Evolutionary conservation across 495 filamentous ascomycete species (phyloP).

Genomic region (Penicilliopsis zonata): DNA sequence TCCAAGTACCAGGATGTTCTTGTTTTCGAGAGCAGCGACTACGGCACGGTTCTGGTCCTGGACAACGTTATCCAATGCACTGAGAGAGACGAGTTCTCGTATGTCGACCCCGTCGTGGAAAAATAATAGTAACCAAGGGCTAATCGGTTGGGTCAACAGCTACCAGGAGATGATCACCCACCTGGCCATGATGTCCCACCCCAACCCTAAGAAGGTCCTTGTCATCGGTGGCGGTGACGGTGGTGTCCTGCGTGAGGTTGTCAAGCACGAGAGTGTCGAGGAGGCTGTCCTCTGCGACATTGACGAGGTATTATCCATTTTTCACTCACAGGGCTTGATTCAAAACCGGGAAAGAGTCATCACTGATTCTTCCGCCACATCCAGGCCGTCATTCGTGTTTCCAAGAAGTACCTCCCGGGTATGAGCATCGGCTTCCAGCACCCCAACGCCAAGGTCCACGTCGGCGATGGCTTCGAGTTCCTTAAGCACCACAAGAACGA

Average conservation of each 20-base stretch:
- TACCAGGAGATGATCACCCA: conserved; percentile 99
- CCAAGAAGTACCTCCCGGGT: conserved; percentile 92
- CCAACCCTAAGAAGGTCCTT: conserved; percentile 92
- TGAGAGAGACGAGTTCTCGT: conserved; percentile 95
- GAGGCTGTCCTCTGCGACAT: conserved; percentile 96
- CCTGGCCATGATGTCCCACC: conserved; percentile 96
- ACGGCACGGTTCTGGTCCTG: conserved; percentile 92
- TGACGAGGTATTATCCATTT: conserved; percentile 60
- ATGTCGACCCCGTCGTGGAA: conserved; percentile 11
- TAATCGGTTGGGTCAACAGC: conserved; percentile 16
- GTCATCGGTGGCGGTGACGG: conserved; percentile 97
- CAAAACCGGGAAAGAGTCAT: no score
- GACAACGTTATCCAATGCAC: conserved; percentile 99
- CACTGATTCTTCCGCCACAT: no score
- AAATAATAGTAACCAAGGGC: not conserved
- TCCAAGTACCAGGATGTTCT: conserved; percentile 97
- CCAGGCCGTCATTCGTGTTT: conserved; percentile 91
- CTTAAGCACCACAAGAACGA: conserved; percentile 82
- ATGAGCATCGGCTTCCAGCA: conserved; percentile 91
- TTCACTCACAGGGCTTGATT: not conserved
- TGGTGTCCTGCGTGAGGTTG: conserved; percentile 91
- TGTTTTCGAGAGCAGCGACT: conserved; percentile 93
- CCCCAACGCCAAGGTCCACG: conserved; percentile 79
- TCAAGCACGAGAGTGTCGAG: conserved; percentile 92
- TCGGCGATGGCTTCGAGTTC: conserved; percentile 98